Conservation (phyloP, 495 filamentous ascomycete genomes). For the Evernia prunastri region DNA sequence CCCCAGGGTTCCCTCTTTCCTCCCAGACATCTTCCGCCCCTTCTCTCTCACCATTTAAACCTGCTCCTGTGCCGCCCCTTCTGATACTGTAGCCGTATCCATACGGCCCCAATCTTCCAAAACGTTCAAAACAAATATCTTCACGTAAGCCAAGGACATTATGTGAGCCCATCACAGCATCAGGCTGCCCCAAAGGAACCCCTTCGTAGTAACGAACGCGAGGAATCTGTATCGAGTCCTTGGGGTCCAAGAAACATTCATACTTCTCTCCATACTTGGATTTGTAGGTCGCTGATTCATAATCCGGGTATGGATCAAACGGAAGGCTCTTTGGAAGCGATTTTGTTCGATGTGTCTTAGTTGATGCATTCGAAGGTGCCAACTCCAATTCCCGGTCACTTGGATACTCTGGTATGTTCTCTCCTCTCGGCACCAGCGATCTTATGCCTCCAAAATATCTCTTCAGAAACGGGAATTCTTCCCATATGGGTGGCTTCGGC, state of each 20-base stretch:
- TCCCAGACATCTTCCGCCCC: slow-evolving; percentile 70
- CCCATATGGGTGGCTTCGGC: slow-evolving; percentile 65
- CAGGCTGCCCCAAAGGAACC: slow-evolving; percentile 72
- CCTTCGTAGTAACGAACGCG: slow-evolving; percentile 63
- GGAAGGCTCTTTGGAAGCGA: slow-evolving; percentile 45
- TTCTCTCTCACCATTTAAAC: slow-evolving; percentile 70
- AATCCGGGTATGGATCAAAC: slow-evolving; percentile 65
- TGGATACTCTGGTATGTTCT: slow-evolving; percentile 73
- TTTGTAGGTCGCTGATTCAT: slow-evolving; percentile 53
- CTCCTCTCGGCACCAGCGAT: slow-evolving; percentile 51
- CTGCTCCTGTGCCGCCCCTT: slow-evolving; percentile 74
- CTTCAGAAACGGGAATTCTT: slow-evolving; percentile 70
- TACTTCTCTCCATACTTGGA: slow-evolving; percentile 54
- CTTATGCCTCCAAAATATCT: slow-evolving; percentile 80
- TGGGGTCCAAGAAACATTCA: slow-evolving; percentile 69
- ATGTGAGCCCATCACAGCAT: slow-evolving; percentile 75
- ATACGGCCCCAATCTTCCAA: slow-evolving; percentile 81
- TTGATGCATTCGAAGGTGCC: slow-evolving; percentile 23
- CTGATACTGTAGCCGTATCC: slow-evolving; percentile 74
- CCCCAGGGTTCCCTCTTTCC: slow-evolving; percentile 38
- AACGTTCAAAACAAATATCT: slow-evolving; percentile 91
- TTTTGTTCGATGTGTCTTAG: slow-evolving; percentile 25
- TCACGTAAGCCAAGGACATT: slow-evolving; percentile 71
- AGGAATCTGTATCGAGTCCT: slow-evolving; percentile 57
- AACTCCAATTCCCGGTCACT: slow-evolving; percentile 37